A percentile compares a stretch with the other conserved stretches of the same genome.
Conservation (phyloP, 129 eudicot species). For the Cynara cardunculus region DNA sequence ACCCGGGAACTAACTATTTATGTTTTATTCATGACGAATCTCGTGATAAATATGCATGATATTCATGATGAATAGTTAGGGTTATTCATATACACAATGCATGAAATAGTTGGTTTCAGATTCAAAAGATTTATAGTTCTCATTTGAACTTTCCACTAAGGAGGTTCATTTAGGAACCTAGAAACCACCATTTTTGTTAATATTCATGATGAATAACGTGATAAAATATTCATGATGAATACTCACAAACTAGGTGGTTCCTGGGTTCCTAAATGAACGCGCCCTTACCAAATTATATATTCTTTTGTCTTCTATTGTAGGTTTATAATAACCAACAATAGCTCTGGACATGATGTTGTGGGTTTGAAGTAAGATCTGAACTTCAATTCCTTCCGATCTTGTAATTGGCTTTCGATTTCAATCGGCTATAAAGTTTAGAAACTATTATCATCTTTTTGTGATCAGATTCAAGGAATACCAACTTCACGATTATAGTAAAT, state of each 20-base stretch:
- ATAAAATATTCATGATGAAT: neutral
- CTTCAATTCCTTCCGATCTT: neutral
- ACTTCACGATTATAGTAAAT: constrained; percentile 84
- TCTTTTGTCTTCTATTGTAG: constrained; percentile 27
- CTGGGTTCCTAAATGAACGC: no score
- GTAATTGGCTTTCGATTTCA: neutral
- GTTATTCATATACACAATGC: neutral
- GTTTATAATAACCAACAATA: constrained; percentile 81
- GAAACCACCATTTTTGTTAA: no score
- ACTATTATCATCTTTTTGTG: neutral
- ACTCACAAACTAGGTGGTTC: no score
- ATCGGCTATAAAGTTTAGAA: neutral
- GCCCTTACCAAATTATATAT: neutral
- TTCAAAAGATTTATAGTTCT: neutral
- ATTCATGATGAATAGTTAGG: neutral
- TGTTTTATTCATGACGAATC: neutral
- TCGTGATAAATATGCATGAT: no score
- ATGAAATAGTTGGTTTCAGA: neutral
- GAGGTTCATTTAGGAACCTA: no score
- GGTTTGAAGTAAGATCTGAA: constrained; percentile 63
- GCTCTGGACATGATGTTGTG: constrained; percentile 74
- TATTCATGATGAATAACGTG: neutral
- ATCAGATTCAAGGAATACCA: constrained; percentile 92
- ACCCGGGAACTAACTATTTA: neutral
- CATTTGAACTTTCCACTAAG: neutral